Percentiles rank a stretch among this genome's conserved stretches.
phyloP scores from a whole-genome alignment of 2,329 filamentous ascomycete species.

The Chrysoporthe puriensis region DNA sequence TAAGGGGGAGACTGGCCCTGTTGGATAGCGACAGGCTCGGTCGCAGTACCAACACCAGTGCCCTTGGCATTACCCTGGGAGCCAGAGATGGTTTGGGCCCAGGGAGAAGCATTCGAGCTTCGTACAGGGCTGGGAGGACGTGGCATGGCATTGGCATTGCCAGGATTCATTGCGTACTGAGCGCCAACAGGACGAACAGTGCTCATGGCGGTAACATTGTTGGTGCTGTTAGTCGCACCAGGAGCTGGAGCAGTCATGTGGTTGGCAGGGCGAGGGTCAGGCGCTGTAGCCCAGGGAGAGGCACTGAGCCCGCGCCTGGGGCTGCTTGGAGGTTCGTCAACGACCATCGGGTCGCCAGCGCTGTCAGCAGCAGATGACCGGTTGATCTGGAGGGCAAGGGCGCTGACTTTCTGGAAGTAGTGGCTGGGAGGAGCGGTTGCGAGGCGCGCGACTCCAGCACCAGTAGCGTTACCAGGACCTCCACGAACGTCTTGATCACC shows the following conservation, averaged over 20 bases:
- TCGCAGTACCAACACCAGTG: too few species aligned
- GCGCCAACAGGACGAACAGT: background rate
- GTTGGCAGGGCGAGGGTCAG: background rate
- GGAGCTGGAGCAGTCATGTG: too few species aligned
- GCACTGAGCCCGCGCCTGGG: background rate
- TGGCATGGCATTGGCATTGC: background rate
- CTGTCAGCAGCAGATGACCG: background rate
- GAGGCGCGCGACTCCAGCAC: background rate
- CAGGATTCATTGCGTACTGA: background rate
- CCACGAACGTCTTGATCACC: background rate
- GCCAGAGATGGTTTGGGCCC: too few species aligned
- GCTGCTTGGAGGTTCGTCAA: background rate
- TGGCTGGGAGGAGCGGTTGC: background rate
- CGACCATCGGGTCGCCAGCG: conserved; percentile 6
- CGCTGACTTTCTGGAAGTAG: background rate
- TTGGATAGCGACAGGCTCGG: too few species aligned
- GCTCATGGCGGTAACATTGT: too few species aligned
- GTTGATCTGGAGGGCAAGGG: background rate
- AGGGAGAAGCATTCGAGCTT: too few species aligned
- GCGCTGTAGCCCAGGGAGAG: conserved; percentile 1
- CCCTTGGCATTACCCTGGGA: too few species aligned
- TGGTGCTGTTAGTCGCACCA: background rate
- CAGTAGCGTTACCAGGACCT: background rate
- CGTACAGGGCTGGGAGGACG: too few species aligned
- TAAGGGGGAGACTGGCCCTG: too few species aligned